These are phyloP conservation scores for Fusarium nurragi DNA, from an alignment of 2,329 filamentous ascomycete genomes.

Conservation along the genomic window DNA sequence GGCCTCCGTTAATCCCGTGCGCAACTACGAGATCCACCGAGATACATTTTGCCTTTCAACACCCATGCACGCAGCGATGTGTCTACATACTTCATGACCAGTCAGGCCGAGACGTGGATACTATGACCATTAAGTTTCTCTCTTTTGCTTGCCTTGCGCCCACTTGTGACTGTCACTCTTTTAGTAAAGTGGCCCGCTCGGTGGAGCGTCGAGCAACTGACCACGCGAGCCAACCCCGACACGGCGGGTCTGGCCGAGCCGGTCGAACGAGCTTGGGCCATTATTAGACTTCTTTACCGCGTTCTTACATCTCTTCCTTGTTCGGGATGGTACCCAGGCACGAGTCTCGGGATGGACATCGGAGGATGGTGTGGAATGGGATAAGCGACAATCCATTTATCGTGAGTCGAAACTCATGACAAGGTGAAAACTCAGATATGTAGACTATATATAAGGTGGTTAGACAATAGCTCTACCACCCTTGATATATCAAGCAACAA, in stretches of 20 bases:
- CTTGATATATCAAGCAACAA: too few species aligned
- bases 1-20: not conserved
- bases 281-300: conserved; percentile 21
- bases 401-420: too few species aligned
- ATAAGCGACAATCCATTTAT: too few species aligned
- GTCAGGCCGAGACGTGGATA: conserved; percentile 15
- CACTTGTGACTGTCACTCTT: conserved; percentile 10
- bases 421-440: too few species aligned
- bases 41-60: not conserved
- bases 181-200: conserved; percentile 4
- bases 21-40: not conserved
- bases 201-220: conserved; percentile 5
- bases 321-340: not conserved
- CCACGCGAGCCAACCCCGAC: conserved; percentile 3
- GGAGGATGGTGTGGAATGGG: not conserved
- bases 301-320: conserved; percentile 1
- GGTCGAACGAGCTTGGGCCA: conserved; percentile 28
- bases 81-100: not conserved
- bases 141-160: not conserved
- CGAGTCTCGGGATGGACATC: conserved; percentile 10
- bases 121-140: conserved; percentile 16
- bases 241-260: conserved; percentile 23
- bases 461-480: too few species aligned
- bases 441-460: too few species aligned
- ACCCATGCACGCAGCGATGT: not conserved